A percentile compares a stretch with the other conserved stretches of the same genome.
These are phyloP conservation scores for Penicillium herquei DNA, from an alignment of 495 filamentous ascomycete species.

Conservation along the genomic window DNA sequence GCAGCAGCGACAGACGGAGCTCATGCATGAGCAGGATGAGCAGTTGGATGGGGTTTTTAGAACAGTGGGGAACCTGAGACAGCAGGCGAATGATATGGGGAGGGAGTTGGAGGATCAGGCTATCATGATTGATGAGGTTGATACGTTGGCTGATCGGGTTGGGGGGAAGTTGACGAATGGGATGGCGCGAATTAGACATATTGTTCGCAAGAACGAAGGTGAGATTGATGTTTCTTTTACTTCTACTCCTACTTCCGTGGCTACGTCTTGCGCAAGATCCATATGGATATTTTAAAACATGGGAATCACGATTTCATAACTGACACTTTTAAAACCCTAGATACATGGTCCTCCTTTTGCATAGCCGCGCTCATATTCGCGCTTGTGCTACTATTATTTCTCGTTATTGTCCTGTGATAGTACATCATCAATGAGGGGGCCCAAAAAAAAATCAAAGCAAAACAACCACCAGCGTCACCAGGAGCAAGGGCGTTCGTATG, in stretches of 20 bases:
- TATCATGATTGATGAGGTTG: conserved; percentile 75
- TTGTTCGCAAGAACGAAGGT: conserved; percentile 93
- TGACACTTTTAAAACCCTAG: conserved; percentile 44
- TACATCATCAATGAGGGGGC: conserved; percentile 22
- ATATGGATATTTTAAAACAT: neutral
- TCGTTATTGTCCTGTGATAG: conserved; percentile 59
- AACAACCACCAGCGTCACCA: conserved; percentile 19
- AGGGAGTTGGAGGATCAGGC: conserved; percentile 91
- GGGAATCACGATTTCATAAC: conserved; percentile 19
- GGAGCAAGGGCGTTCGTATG: conserved; percentile 21
- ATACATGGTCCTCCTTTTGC: conserved; percentile 86
- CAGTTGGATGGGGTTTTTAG: conserved; percentile 87
- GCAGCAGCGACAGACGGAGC: conserved; percentile 82
- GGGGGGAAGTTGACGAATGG: conserved; percentile 82
- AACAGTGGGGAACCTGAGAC: conserved; percentile 84
- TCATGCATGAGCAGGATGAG: conserved; percentile 95
- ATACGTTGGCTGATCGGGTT: conserved; percentile 79
- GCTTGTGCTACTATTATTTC: conserved; percentile 77
- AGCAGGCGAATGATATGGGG: conserved; percentile 93
- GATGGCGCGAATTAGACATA: conserved; percentile 76
- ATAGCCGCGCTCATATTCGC: conserved; percentile 83
- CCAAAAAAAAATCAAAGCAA: conserved; percentile 4
- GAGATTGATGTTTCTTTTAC: conserved; percentile 21
- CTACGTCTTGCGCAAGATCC: neutral
- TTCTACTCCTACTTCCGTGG: conserved; percentile 1